Conservation (phyloP, 345 rosid species). For the Hirschfeldia incana region DNA sequence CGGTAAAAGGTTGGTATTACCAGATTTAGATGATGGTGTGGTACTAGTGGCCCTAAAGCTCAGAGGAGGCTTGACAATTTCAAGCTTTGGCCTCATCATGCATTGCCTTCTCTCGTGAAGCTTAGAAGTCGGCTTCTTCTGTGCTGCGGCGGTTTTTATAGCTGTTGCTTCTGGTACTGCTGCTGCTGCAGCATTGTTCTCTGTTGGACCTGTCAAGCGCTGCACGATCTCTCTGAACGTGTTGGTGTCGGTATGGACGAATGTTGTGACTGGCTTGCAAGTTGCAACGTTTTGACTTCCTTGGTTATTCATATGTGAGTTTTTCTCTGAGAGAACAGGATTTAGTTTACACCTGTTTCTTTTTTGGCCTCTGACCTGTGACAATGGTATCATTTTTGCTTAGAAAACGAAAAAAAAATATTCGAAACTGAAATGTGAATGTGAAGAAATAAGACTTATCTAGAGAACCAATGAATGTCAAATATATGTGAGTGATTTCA, state of each 20-base stretch:
- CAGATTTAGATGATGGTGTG: constrained; percentile 53
- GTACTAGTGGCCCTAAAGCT: constrained; percentile 48
- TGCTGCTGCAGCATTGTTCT: constrained; percentile 33
- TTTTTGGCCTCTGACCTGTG: constrained; percentile 38
- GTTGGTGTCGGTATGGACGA: constrained; percentile 69
- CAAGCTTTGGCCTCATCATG: constrained; percentile 61
- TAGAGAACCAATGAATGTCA: constrained; percentile 7
- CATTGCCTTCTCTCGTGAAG: constrained; percentile 74
- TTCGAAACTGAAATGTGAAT: constrained; percentile 6
- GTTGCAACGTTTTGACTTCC: constrained; percentile 43
- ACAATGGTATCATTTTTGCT: constrained; percentile 22
- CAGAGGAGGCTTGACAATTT: constrained; percentile 64
- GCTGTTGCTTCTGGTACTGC: constrained; percentile 36
- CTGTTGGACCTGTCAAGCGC: constrained; percentile 69
- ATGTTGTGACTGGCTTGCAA: constrained; percentile 70
- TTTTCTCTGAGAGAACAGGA: constrained; percentile 20
- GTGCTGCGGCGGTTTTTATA: constrained; percentile 28
- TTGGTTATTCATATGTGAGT: constrained; percentile 51
- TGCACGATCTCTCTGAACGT: constrained; percentile 74
- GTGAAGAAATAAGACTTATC: neutral
- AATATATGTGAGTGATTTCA: constrained; percentile 18
- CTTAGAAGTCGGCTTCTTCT: constrained; percentile 53
- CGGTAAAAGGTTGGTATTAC: constrained; percentile 41
- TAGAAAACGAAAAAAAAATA: constrained; percentile 10
- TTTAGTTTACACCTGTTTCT: constrained; percentile 5